phyloP scores from a whole-genome alignment of 495 filamentous ascomycete genomes.

The Extremus antarcticus region DNA sequence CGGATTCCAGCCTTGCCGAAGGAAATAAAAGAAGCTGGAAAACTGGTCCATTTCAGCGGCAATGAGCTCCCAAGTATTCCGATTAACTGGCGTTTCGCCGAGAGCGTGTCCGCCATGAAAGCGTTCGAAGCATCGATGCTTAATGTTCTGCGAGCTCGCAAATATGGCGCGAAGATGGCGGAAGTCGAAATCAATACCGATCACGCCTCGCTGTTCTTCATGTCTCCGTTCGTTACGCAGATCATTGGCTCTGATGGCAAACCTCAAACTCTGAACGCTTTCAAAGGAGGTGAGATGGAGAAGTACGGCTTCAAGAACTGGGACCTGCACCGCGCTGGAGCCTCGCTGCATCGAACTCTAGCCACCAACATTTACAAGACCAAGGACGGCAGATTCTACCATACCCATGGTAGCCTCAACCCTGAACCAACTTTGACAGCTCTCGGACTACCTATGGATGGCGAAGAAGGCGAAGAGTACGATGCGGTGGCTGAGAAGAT shows the following conservation, averaged over 20 bases:
- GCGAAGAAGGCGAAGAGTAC: conserved; percentile 10
- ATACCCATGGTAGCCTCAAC: conserved; percentile 42
- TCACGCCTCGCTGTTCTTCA: conserved; percentile 34
- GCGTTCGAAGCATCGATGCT: conserved; percentile 23
- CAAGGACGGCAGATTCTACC: conserved; percentile 38
- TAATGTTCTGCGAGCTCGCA: conserved; percentile 22
- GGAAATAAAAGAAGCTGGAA: conserved; percentile 20
- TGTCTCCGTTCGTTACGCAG: conserved; percentile 23
- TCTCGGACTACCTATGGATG: conserved; percentile 32
- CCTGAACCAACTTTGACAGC: conserved; percentile 33
- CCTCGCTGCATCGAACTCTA: conserved; percentile 20
- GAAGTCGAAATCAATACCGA: conserved; percentile 22
- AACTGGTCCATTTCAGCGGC: conserved; percentile 22
- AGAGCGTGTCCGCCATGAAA: conserved; percentile 19
- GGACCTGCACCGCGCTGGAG: conserved; percentile 19
- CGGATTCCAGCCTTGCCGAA: conserved; percentile 19
- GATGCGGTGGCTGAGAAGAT: conserved; percentile 18
- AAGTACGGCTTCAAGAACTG: conserved; percentile 18
- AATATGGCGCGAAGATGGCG: conserved; percentile 22
- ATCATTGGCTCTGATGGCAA: conserved; percentile 21
- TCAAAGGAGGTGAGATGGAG: conserved; percentile 4
- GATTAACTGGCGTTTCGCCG: conserved; percentile 32
- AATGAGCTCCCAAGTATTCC: conserved; percentile 25
- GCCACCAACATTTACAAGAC: conserved; percentile 44
- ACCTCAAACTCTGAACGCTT: background rate